Conservation (phyloP, 2,329 filamentous ascomycete genomes). For the Ascochyta koolunga region DNA sequence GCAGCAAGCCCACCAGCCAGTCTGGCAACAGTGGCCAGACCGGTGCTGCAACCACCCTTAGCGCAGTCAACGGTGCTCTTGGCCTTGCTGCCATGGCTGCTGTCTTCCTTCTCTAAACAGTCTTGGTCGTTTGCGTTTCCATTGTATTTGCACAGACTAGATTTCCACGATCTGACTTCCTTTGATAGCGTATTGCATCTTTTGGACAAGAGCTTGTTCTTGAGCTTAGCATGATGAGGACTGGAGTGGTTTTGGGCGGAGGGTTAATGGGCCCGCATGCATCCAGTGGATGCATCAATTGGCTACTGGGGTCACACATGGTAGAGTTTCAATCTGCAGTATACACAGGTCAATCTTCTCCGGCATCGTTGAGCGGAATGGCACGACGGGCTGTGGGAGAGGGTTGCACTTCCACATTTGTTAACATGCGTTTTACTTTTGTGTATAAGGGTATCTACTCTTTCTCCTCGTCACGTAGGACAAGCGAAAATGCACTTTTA, state of each 20-base stretch:
- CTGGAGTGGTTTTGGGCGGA: constrained; percentile 31
- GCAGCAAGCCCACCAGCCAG: constrained; percentile 44
- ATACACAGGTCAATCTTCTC: constrained; percentile 31
- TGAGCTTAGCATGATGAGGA: constrained; percentile 30
- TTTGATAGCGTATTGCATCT: constrained; percentile 43
- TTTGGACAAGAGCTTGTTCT: constrained; percentile 30
- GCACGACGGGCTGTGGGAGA: constrained; percentile 29
- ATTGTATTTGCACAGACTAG: constrained; percentile 49
- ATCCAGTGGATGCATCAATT: constrained; percentile 46
- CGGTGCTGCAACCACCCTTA: constrained; percentile 49
- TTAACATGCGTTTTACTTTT: constrained; percentile 33
- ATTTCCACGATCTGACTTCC: constrained; percentile 41
- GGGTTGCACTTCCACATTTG: constrained; percentile 33
- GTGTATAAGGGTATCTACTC: constrained; percentile 9
- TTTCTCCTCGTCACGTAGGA: not conserved
- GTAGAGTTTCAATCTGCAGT: constrained; percentile 44
- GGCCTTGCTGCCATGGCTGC: constrained; percentile 55
- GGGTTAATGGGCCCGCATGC: constrained; percentile 38
- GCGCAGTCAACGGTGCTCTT: constrained; percentile 50
- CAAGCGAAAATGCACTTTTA: constrained; percentile 3
- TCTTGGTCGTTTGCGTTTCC: constrained; percentile 46
- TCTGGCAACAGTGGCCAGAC: constrained; percentile 27
- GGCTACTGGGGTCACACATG: constrained; percentile 38
- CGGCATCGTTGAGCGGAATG: constrained; percentile 23
- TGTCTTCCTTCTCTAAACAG: constrained; percentile 55